These are phyloP conservation scores for Maudiozyma serrabonitensis DNA, from an alignment of 805 yeast species.

Conservation along the genomic window DNA sequence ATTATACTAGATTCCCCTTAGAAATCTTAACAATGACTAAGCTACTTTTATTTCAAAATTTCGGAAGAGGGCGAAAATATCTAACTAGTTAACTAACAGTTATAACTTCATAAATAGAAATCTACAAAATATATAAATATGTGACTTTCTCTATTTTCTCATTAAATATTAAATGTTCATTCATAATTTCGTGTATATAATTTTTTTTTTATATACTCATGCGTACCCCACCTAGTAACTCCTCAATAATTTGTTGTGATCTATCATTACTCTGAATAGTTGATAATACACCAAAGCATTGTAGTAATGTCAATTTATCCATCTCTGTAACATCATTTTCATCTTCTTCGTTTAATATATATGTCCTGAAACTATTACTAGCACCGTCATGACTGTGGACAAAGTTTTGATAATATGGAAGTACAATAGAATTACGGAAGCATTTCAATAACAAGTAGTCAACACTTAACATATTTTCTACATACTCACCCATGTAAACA, in stretches of 20 bases:
- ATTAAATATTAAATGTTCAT: neutral
- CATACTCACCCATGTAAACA: slow-evolving; percentile 5
- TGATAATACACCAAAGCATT: slow-evolving; percentile 52
- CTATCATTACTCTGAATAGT: slow-evolving; percentile 45
- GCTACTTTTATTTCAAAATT: too few relatives aligned
- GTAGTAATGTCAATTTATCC: slow-evolving; percentile 38
- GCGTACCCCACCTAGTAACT: slow-evolving; percentile 32
- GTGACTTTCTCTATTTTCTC: neutral
- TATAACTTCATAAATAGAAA: too few relatives aligned
- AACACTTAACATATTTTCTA: slow-evolving; percentile 22
- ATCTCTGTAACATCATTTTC: slow-evolving; percentile 35
- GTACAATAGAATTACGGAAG: slow-evolving; percentile 43
- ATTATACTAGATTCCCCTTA: too few relatives aligned
- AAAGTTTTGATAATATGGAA: slow-evolving; percentile 42
- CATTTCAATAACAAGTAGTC: slow-evolving; percentile 35
- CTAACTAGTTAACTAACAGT: too few relatives aligned
- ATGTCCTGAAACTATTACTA: slow-evolving; percentile 25
- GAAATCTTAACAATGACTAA: too few relatives aligned
- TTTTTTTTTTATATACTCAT: slow-evolving; percentile 22
- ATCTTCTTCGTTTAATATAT: slow-evolving; percentile 29
- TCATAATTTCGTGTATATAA: neutral
- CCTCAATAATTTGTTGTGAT: slow-evolving; percentile 51
- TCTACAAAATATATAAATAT: too few relatives aligned
- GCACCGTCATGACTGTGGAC: slow-evolving; percentile 27
- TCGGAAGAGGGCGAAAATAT: too few relatives aligned